Percentiles rank a stretch among this genome's conserved stretches.
phyloP scores from a whole-genome alignment of 2,329 filamentous ascomycete genomes.

The Hypomyces perniciosus region DNA sequence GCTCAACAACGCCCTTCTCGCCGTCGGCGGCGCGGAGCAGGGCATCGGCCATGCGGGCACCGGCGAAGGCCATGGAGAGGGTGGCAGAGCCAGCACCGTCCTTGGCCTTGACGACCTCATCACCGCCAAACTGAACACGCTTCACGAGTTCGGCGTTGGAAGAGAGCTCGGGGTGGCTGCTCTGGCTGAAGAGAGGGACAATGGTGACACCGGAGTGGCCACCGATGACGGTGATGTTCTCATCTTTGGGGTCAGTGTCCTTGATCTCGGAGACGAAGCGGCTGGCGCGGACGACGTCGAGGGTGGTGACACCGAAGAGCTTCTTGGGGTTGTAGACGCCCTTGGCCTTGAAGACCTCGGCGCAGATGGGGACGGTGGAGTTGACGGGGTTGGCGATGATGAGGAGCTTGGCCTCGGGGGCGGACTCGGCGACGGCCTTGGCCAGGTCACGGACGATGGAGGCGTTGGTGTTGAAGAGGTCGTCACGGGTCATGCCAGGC shows the following conservation, averaged over 20 bases:
- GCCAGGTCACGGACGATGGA: slow-evolving; percentile 98
- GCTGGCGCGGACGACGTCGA: slow-evolving; percentile 95
- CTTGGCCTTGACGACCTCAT: slow-evolving; percentile 99
- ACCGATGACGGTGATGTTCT: slow-evolving; percentile 93
- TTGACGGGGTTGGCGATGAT: slow-evolving; percentile 99
- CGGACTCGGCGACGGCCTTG: slow-evolving; percentile 83
- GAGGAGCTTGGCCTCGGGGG: slow-evolving; percentile 89
- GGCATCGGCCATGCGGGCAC: slow-evolving; percentile 77
- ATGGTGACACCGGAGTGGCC: slow-evolving; percentile 98
- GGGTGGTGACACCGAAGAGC: slow-evolving; percentile 98
- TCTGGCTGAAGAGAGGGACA: slow-evolving; percentile 94
- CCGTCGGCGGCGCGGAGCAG: slow-evolving; percentile 88
- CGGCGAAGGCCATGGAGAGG: slow-evolving; percentile 97
- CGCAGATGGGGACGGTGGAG: slow-evolving; percentile 96
- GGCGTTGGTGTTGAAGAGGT: slow-evolving; percentile 99
- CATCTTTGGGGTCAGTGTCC: slow-evolving; percentile 79
- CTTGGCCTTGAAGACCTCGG: slow-evolving; percentile 91
- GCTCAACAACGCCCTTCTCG: slow-evolving; percentile 92
- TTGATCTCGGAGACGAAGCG: slow-evolving; percentile 97
- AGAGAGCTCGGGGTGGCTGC: slow-evolving; percentile 75
- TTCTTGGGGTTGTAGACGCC: slow-evolving; percentile 99
- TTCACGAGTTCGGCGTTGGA: slow-evolving; percentile 76
- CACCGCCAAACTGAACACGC: slow-evolving; percentile 97
- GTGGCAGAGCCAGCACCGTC: slow-evolving; percentile 95
- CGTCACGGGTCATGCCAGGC: slow-evolving; percentile 99